Base-by-base conservation (phyloP, 2,329 filamentous ascomycete species). In the Sclerotinia spermophila region DNA sequence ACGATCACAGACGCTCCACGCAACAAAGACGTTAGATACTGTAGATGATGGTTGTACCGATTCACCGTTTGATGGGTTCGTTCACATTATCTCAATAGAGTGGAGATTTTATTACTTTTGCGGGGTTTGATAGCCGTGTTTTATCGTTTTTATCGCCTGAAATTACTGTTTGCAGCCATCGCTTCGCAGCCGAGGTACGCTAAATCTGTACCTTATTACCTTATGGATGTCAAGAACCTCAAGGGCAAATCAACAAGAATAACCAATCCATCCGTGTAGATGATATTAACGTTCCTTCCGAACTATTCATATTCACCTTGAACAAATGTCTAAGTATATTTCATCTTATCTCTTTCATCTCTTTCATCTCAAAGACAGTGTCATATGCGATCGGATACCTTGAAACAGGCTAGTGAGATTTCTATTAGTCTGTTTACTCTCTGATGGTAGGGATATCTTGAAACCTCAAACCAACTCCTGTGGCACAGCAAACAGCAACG, bases 121-220 rank as follows among this genome's bases (percentile, higher is more conserved):
- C 21, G 7, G 56, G 58, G 58, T 27, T 60, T 40, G 58, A 60
- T 6, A n/a, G 42, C 13, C 42, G 60, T 45, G n/a, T n/a, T n/a
- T n/a, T n/a, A n/a, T n/a, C n/a, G n/a, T n/a, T n/a, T 45, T 64
- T 7, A 64, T 21, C 44, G 61, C 15, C 30, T 38, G 15, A 51
- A 33, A 27, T 51, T 64, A 38, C 61, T 17, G 61, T 10, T 51
- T 38, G n/a, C 61, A 64, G 61, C 7, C 44, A 11, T 64, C 61
- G 44, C 61, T 64, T 64, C 44, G 61, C 44, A 64, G 8, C 61
- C 61, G 30, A 64, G 61, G 30, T 64, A 19, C 44, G 40, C 61
- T 64, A 51, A 48, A 19, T 7, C n/a, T n/a, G n/a, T n/a, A n/a
- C n/a, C n/a, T n/a, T n/a, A n/a, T n/a, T n/a, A 38, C 8, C 5